phyloP scores from a whole-genome alignment of 164 flowering plant species.

The Vitis cinerea region DNA sequence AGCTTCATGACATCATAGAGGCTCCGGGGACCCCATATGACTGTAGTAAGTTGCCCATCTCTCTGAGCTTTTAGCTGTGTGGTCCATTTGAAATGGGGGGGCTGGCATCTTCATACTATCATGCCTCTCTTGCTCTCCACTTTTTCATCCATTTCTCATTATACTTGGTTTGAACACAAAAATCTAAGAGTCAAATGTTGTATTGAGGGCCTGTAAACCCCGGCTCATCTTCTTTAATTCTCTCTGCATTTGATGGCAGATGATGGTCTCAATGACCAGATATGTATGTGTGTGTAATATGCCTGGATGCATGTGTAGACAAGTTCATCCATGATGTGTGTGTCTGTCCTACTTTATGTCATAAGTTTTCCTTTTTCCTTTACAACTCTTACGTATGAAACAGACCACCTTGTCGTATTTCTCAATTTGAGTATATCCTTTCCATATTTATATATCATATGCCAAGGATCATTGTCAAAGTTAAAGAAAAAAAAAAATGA shows the following conservation, averaged over 20 bases:
- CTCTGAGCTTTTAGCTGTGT: not conserved
- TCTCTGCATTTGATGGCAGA: conserved; percentile 1
- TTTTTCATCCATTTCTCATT: conserved; percentile 16
- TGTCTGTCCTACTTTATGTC: too few species aligned
- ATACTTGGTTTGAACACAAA: conserved; percentile 17
- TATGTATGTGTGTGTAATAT: not conserved
- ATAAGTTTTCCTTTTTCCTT: too few species aligned
- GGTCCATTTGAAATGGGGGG: not conserved
- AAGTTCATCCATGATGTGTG: not conserved
- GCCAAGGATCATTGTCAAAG: too few species aligned
- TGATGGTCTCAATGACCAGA: not conserved
- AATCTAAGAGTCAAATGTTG: conserved; percentile 23
- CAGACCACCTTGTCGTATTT: too few species aligned
- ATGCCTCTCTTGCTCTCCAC: not conserved
- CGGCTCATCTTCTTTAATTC: not conserved
- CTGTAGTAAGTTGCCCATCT: not conserved
- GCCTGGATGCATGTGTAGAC: not conserved
- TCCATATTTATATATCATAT: too few species aligned
- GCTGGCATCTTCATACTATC: not conserved
- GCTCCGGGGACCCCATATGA: not conserved
- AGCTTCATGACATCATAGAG: too few species aligned
- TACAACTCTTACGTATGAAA: too few species aligned
- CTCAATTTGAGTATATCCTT: too few species aligned
- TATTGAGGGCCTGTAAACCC: conserved; percentile 11
- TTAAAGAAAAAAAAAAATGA: too few species aligned